A percentile compares a stretch with the other conserved stretches of the same genome.
Conservation (phyloP, 2,329 filamentous ascomycete species). For the Epichloe gansuensis region DNA sequence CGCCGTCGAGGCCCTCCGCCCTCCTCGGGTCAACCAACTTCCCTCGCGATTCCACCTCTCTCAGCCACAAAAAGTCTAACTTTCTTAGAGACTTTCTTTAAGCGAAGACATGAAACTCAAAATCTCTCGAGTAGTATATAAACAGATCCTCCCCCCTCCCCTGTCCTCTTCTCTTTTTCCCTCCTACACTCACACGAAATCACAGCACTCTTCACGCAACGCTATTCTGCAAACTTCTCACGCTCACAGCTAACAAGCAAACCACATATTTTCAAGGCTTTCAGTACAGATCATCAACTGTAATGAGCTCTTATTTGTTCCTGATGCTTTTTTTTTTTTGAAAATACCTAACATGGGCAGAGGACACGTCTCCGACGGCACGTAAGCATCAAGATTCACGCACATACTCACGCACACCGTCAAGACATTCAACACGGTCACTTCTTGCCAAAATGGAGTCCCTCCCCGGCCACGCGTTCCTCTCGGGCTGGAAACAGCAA, state of each 20-base stretch:
- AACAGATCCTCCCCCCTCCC: not conserved
- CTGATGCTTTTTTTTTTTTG: not conserved
- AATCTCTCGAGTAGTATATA: not conserved
- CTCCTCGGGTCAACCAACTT: too few relatives aligned
- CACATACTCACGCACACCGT: too few relatives aligned
- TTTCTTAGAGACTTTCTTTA: too few relatives aligned
- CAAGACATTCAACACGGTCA: not conserved
- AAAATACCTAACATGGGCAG: not conserved
- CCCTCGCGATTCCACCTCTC: too few relatives aligned
- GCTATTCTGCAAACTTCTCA: not conserved
- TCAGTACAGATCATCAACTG: not conserved
- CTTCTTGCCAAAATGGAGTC: slow-evolving; percentile 25
- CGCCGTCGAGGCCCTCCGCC: too few relatives aligned
- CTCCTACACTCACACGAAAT: too few relatives aligned
- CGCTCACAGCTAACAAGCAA: not conserved
- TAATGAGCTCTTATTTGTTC: not conserved
- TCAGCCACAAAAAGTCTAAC: too few relatives aligned
- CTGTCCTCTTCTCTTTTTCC: not conserved
- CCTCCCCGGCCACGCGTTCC: not conserved
- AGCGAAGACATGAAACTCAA: too few relatives aligned
- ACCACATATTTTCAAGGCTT: not conserved
- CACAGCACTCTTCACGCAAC: not conserved
- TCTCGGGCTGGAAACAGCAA: not conserved
- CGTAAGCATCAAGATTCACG: not conserved
- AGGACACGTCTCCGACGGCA: not conserved